A percentile compares a stretch with the other conserved stretches of the same genome.
Conservation (phyloP, 306 rosid genomes). For the Styphnolobium japonicum region DNA sequence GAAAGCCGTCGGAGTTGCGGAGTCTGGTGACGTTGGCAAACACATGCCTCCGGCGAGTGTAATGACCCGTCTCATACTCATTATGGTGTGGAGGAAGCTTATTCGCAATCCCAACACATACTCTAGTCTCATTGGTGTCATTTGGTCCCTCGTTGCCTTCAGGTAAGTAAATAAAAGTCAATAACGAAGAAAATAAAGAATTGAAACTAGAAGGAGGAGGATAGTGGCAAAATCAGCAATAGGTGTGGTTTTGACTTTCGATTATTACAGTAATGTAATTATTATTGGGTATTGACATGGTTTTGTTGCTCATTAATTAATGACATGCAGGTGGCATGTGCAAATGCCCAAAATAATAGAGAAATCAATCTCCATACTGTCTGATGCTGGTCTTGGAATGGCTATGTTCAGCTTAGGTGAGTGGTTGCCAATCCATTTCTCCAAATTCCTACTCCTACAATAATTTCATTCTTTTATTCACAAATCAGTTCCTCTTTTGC, state of each 20-base stretch:
- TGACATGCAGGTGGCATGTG: constrained; percentile 89
- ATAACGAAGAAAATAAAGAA: too few species aligned
- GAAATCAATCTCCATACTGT: constrained; percentile 88
- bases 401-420: constrained; percentile 99
- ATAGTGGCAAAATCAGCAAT: too few species aligned
- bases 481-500: constrained; percentile 13
- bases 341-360: constrained; percentile 74
- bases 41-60: constrained; percentile 99
- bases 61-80: constrained; percentile 88
- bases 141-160: constrained; percentile 82
- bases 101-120: constrained; percentile 97
- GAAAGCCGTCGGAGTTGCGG: constrained; percentile 31
- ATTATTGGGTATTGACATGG: background rate
- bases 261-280: background rate
- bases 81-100: constrained; percentile 98
- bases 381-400: constrained; percentile 99
- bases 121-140: constrained; percentile 90
- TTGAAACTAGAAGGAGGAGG: too few species aligned
- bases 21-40: constrained; percentile 36
- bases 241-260: constrained; percentile 11
- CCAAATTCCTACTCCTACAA: constrained; percentile 10
- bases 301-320: constrained; percentile 1
- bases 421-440: constrained; percentile 35
- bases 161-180: too few species aligned
- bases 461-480: constrained; percentile 18